A percentile compares a stretch with the other conserved stretches of the same genome.
Evolutionary conservation across 192 early-diverging fungal species (phyloP).

Genomic region (Geranomyces michiganensis): DNA sequence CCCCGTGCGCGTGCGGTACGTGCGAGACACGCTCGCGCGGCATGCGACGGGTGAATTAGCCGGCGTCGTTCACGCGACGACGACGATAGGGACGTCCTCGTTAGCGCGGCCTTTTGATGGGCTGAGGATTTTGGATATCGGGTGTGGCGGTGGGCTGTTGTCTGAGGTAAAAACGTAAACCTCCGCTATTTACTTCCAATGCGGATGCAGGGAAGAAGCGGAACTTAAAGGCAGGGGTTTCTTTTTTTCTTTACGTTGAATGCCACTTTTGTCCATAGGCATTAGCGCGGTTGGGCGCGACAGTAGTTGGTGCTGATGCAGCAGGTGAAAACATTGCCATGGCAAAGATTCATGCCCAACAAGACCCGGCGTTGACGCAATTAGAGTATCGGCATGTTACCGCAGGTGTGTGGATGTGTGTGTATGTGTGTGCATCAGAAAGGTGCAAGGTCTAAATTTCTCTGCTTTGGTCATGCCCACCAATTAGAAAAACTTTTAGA

Average conservation of each 20-base stretch:
- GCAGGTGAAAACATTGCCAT: slow-evolving; percentile 80
- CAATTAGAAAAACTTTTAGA: slow-evolving; percentile 62
- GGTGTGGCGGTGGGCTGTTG: slow-evolving; percentile 92
- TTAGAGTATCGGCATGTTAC: slow-evolving; percentile 70
- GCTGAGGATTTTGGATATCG: slow-evolving; percentile 78
- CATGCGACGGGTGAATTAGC: background rate
- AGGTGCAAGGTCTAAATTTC: background rate
- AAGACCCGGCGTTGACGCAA: slow-evolving; percentile 66
- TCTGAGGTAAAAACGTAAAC: too few relatives aligned
- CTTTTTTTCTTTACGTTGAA: background rate
- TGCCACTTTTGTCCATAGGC: slow-evolving; percentile 43
- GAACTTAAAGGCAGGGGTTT: too few relatives aligned
- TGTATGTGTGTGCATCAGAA: too few relatives aligned
- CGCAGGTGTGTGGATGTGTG: slow-evolving; percentile 51
- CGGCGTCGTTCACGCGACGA: too few relatives aligned
- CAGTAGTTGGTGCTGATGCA: slow-evolving; percentile 83
- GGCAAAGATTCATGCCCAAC: slow-evolving; percentile 69
- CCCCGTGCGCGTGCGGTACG: slow-evolving; percentile 66
- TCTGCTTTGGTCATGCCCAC: background rate
- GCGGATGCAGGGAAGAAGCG: too few relatives aligned
- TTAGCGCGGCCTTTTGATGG: slow-evolving; percentile 54
- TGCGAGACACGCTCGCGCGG: slow-evolving; percentile 53
- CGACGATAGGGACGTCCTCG: background rate
- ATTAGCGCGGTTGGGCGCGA: slow-evolving; percentile 74
- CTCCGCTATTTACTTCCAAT: too few relatives aligned